phyloP scores from a whole-genome alignment of 495 filamentous ascomycete species.

The Annulohypoxylon moriforme region DNA sequence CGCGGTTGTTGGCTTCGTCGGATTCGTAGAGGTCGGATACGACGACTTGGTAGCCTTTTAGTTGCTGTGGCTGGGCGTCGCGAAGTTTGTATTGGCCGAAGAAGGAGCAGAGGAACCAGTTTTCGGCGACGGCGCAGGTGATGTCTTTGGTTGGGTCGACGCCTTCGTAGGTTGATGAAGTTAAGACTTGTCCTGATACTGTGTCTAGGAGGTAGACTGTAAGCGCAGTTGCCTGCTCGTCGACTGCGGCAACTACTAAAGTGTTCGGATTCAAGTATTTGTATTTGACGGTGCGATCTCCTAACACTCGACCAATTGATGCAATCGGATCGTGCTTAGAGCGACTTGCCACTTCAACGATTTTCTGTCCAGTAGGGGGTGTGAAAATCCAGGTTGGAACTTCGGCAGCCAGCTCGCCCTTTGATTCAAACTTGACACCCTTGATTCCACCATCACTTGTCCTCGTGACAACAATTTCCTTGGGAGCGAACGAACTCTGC shows the following conservation, averaged over 20 bases:
- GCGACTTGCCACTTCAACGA: constrained; percentile 72
- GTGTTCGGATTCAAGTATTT: constrained; percentile 96
- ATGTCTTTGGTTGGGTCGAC: constrained; percentile 83
- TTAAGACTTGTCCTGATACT: constrained; percentile 81
- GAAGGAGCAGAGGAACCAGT: constrained; percentile 96
- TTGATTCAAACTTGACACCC: constrained; percentile 64
- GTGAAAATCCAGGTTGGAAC: constrained; percentile 79
- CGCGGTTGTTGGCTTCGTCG: constrained; percentile 82
- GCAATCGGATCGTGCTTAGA: constrained; percentile 87
- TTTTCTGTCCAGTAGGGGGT: constrained; percentile 71
- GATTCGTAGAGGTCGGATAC: constrained; percentile 93
- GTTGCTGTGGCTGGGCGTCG: constrained; percentile 61
- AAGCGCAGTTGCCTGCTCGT: constrained; percentile 65
- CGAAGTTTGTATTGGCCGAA: constrained; percentile 68
- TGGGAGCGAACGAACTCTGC: constrained; percentile 53
- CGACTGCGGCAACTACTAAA: constrained; percentile 77
- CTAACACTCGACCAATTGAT: constrained; percentile 93
- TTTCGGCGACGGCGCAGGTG: constrained; percentile 82
- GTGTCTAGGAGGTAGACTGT: constrained; percentile 87
- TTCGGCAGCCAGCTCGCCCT: constrained; percentile 58
- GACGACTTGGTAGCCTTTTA: constrained; percentile 88
- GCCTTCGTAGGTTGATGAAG: constrained; percentile 74
- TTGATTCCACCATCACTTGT: constrained; percentile 69
- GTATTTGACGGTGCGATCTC: constrained; percentile 91
- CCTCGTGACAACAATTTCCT: constrained; percentile 69